Evolutionary conservation across 768 basidiomycete species (phyloP).

Genomic region (Fibroporia radiculosa): DNA sequence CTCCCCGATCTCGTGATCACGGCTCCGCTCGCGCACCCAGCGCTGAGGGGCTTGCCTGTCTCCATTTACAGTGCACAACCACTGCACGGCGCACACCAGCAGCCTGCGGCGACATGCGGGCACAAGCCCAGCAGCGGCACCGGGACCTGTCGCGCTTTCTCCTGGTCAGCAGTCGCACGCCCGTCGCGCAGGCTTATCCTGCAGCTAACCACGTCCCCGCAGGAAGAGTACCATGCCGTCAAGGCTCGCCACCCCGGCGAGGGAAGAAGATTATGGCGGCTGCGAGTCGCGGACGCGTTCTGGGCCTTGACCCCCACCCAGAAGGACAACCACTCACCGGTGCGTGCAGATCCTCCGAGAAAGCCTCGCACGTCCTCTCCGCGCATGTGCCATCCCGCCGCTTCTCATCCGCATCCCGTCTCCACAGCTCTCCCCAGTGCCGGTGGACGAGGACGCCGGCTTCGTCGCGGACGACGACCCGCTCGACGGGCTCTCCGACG

Average conservation of each 20-base stretch:
- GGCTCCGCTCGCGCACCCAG: neutral
- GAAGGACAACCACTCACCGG: slow-evolving; percentile 14
- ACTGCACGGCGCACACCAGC: neutral
- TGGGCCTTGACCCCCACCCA: slow-evolving; percentile 30
- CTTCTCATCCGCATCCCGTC: neutral
- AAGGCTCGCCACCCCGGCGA: slow-evolving; percentile 41
- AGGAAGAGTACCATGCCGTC: slow-evolving; percentile 30
- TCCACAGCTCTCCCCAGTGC: neutral
- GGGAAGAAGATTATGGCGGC: slow-evolving; percentile 48
- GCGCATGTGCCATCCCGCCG: neutral
- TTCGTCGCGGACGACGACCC: slow-evolving; percentile 43
- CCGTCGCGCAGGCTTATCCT: neutral
- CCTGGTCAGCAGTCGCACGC: neutral
- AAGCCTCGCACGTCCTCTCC: neutral
- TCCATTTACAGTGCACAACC: neutral
- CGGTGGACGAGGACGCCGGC: slow-evolving; percentile 15
- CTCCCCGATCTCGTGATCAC: neutral
- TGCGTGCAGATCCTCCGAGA: slow-evolving; percentile 7
- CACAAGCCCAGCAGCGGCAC: neutral
- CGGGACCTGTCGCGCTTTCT: neutral
- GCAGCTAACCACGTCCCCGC: neutral
- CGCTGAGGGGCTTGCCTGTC: neutral
- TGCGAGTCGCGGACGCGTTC: slow-evolving; percentile 44
- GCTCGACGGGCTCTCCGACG: slow-evolving; percentile 37
- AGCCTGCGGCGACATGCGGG: neutral